phyloP scores from a whole-genome alignment of 768 basidiomycete species.

The Obba rivulosa region DNA sequence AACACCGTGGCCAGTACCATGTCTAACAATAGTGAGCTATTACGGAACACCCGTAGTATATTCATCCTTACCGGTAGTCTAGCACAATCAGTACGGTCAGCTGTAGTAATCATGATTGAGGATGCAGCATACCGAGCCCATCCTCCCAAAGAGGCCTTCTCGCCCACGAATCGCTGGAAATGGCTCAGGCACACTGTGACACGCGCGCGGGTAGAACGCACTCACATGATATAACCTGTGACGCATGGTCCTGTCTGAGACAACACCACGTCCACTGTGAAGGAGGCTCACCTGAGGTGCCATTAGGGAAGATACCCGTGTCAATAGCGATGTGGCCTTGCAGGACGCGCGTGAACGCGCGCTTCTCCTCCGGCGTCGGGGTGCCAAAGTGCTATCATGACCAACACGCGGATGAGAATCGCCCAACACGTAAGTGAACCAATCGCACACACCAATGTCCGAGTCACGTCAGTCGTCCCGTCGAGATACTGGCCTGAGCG shows the following conservation, averaged over 20 bases:
- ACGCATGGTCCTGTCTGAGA: not conserved
- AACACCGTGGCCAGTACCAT: slow-evolving; percentile 93
- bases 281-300: slow-evolving; percentile 56
- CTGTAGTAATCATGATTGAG: slow-evolving; percentile 2
- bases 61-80: slow-evolving; percentile 55
- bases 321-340: slow-evolving; percentile 93
- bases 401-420: not conserved
- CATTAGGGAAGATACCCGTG: slow-evolving; percentile 73
- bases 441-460: slow-evolving; percentile 63
- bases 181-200: not conserved
- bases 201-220: not conserved
- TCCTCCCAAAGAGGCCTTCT: slow-evolving; percentile 79
- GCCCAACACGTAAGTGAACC: not conserved
- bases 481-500: slow-evolving; percentile 73
- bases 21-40: slow-evolving; percentile 38
- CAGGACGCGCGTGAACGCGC: slow-evolving; percentile 86
- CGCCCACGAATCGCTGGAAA: slow-evolving; percentile 71
- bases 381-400: slow-evolving; percentile 74
- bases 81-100: not conserved
- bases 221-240: slow-evolving; percentile 54
- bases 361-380: slow-evolving; percentile 76
- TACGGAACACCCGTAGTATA: not conserved
- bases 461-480: slow-evolving; percentile 92
- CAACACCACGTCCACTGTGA: not conserved
- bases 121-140: slow-evolving; percentile 56